These are phyloP conservation scores for Aspergillus sclerotiicarbonarius DNA, from an alignment of 495 filamentous ascomycete species.

Conservation along the genomic window DNA sequence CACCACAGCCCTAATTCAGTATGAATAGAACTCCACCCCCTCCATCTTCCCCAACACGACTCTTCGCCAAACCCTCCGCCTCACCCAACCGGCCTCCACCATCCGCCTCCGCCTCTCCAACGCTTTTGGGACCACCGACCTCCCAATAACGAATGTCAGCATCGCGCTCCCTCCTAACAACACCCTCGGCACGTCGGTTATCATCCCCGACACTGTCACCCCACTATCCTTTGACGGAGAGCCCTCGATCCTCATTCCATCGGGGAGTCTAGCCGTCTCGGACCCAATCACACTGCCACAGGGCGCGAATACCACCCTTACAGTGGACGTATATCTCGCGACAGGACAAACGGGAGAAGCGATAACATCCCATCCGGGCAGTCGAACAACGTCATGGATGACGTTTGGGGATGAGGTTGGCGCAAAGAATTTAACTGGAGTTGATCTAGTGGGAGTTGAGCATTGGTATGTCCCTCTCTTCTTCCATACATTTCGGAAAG, in stretches of 20 bases:
- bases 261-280: slow-evolving; percentile 57
- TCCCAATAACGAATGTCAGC: slow-evolving; percentile 59
- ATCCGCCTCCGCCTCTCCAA: slow-evolving; percentile 67
- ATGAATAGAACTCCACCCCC: slow-evolving; percentile 8
- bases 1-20: neutral
- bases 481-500: neutral
- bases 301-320: slow-evolving; percentile 47
- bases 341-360: slow-evolving; percentile 53
- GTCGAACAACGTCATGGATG: slow-evolving; percentile 63
- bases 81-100: slow-evolving; percentile 50
- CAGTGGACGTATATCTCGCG: slow-evolving; percentile 57
- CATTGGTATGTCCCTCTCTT: slow-evolving; percentile 26
- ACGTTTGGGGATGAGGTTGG: slow-evolving; percentile 52
- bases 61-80: slow-evolving; percentile 63
- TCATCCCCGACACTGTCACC: slow-evolving; percentile 48
- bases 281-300: slow-evolving; percentile 61
- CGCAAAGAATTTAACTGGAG: slow-evolving; percentile 44
- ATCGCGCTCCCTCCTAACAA: slow-evolving; percentile 52
- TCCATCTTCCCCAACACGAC: slow-evolving; percentile 53
- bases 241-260: slow-evolving; percentile 52
- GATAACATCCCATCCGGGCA: slow-evolving; percentile 67
- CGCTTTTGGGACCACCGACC: slow-evolving; percentile 59
- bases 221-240: slow-evolving; percentile 57
- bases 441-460: slow-evolving; percentile 19
- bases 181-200: slow-evolving; percentile 50